Percentiles rank a stretch among this genome's conserved stretches.
Evolutionary conservation across 805 yeast species (phyloP).

Genomic region (Hanseniaspora lindneri): DNA sequence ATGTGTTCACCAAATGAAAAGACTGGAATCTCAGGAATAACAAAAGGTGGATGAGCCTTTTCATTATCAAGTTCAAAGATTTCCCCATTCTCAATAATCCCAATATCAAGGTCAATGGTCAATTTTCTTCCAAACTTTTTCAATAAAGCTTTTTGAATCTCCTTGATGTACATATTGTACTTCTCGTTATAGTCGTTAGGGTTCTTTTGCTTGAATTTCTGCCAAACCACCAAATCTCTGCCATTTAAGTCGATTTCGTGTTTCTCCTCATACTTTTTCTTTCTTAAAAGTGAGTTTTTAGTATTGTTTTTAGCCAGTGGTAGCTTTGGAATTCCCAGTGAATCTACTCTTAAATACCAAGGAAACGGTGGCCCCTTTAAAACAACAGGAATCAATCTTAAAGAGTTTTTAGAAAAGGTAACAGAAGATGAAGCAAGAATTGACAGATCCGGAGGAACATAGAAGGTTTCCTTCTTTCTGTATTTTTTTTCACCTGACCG

Average conservation of each 20-base stretch:
- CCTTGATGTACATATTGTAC: neutral
- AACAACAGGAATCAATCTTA: conserved; percentile 14
- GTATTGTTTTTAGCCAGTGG: conserved; percentile 13
- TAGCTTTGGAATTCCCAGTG: conserved; percentile 6
- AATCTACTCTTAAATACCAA: conserved; percentile 5
- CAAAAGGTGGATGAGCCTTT: conserved; percentile 8
- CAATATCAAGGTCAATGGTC: conserved; percentile 10
- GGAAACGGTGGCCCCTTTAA: conserved; percentile 14
- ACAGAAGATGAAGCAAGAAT: neutral
- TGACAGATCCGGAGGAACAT: neutral
- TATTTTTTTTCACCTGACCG: neutral
- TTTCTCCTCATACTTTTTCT: neutral
- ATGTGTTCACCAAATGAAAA: conserved; percentile 2
- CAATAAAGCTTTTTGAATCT: conserved; percentile 1
- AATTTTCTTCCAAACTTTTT: neutral
- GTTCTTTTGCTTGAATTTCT: neutral
- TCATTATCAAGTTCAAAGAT: neutral
- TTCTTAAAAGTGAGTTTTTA: neutral
- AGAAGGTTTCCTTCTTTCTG: neutral
- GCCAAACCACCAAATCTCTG: conserved; percentile 2
- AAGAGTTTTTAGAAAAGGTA: conserved; percentile 1
- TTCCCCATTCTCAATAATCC: conserved; percentile 5
- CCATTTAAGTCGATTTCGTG: conserved; percentile 5
- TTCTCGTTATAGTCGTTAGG: neutral
- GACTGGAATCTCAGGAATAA: conserved; percentile 10